phyloP scores from a whole-genome alignment of 2,329 filamentous ascomycete species.

The Acephala macrosclerotiorum region DNA sequence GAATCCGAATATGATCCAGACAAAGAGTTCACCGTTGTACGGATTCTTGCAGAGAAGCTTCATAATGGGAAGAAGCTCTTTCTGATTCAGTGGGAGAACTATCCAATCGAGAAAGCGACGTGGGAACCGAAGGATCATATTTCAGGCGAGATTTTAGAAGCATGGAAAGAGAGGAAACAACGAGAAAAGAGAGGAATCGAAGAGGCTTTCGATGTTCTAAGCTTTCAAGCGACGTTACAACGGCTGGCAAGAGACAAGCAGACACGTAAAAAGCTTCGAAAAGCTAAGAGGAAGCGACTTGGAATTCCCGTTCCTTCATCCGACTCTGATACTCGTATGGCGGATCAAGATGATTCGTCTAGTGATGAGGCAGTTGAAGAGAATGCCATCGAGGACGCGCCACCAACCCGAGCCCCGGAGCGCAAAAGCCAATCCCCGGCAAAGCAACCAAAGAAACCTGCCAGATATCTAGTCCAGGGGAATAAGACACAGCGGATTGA shows the following conservation, averaged over 20 bases:
- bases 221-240: constrained; percentile 26
- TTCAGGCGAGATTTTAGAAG: constrained; percentile 46
- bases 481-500: background rate
- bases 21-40: constrained; percentile 47
- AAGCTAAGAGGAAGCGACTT: constrained; percentile 31
- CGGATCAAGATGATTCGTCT: constrained; percentile 17
- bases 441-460: background rate
- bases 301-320: constrained; percentile 14
- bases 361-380: constrained; percentile 42
- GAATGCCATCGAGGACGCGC: constrained; percentile 23
- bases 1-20: constrained; percentile 21
- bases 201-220: constrained; percentile 34
- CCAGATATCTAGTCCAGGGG: background rate
- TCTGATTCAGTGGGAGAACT: constrained; percentile 71
- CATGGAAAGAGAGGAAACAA: constrained; percentile 40
- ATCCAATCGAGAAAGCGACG: constrained; percentile 61
- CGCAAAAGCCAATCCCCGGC: background rate
- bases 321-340: constrained; percentile 1
- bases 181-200: constrained; percentile 30
- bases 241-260: constrained; percentile 28
- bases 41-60: constrained; percentile 56
- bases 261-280: constrained; percentile 31
- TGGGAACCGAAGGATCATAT: constrained; percentile 59
- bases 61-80: constrained; percentile 52
- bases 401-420: background rate